Evolutionary conservation across 768 basidiomycete genomes (phyloP), one percentile per base, ranked within the genome.

Genomic region (Leccinum obscurum): DNA sequence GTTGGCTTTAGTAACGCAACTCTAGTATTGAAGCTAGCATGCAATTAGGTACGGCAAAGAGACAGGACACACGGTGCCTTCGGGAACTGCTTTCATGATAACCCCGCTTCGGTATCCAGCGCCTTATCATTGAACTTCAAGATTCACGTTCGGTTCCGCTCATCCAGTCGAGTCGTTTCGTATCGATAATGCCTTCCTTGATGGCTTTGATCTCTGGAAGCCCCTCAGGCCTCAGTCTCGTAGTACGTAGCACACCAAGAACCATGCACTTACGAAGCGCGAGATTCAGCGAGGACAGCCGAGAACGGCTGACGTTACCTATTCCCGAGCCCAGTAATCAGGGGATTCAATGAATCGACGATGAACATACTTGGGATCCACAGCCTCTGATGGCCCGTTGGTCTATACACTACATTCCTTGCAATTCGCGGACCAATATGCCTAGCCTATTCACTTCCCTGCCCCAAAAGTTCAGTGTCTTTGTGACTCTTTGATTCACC

Each of bases 371-470:
- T 44, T 20, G 44, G 2, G n/a, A 44, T 17, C 44, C 44, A 44
- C n/a, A 3, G 5, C 2, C n/a, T 44, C 44, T 10, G 44, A 20
- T 44, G 44, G 10, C 44, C n/a, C n/a, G n/a, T 20, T 17, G n/a
- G 44, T 44, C 44, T 44, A 20, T 10, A 3, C 3, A 44, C n/a
- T 5, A 30, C 30, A 30, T 9, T 9, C 44, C n/a, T 44, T 44
- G 44, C n/a, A 20, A 20, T 11, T 30, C 9, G 34, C 34, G 11
- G 34, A 13, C 11, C 34, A 34, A 34, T 1, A 34, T 32, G 32
- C 78, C 3, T 85, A 82, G 83, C 83, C 83, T 1, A 69, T 79
- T 4, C 80, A 77, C 58, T 77, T 79, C 6, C 79, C 84, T 7
- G 81, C 83, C 2, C 70, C 73, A 13, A 87, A 86, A 75, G 80